Conservation (phyloP, 2,329 filamentous ascomycete genomes). For the Keithomyces neogunnii region DNA sequence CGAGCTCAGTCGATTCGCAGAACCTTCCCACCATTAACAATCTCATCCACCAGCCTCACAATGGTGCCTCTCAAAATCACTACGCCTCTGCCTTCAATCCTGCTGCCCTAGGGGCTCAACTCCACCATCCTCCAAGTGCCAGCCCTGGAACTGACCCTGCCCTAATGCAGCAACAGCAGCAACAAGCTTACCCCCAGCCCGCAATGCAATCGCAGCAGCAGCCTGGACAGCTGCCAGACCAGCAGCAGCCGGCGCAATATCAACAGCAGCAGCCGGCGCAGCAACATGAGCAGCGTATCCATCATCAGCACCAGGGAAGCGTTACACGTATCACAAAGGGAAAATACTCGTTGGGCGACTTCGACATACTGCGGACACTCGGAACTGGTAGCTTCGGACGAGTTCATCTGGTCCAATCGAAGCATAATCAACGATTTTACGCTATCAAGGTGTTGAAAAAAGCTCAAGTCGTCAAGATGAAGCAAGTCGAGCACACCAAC, state of each 20-base stretch:
- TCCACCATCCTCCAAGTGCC: constrained; percentile 19
- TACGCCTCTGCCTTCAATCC: constrained; percentile 16
- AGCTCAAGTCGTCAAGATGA: constrained; percentile 98
- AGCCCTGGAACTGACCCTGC: constrained; percentile 29
- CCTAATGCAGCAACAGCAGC: constrained; percentile 29
- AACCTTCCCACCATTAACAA: constrained; percentile 77
- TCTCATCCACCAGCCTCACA: constrained; percentile 55
- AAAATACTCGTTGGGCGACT: constrained; percentile 91
- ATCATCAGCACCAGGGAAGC: constrained; percentile 24
- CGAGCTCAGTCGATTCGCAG: constrained; percentile 42
- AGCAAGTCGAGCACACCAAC: constrained; percentile 99
- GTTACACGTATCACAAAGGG: constrained; percentile 72
- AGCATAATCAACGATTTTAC: constrained; percentile 97
- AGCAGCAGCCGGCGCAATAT: constrained; percentile 15
- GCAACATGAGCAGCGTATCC: constrained; percentile 19
- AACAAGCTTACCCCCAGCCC: constrained; percentile 18
- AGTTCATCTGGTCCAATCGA: constrained; percentile 93
- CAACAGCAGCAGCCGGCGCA: constrained; percentile 14
- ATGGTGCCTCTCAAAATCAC: constrained; percentile 32
- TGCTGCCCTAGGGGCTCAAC: constrained; percentile 17
- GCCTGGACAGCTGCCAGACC: constrained; percentile 5
- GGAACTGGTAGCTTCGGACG: constrained; percentile 95
- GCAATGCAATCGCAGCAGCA: constrained; percentile 17
- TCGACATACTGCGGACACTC: constrained; percentile 80
- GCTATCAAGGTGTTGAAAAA: constrained; percentile 98